Evolutionary conservation across 1,284 basidiomycete genomes (phyloP), one percentile per base, ranked within the genome.

Genomic region (Wolfiporia cocos): DNA sequence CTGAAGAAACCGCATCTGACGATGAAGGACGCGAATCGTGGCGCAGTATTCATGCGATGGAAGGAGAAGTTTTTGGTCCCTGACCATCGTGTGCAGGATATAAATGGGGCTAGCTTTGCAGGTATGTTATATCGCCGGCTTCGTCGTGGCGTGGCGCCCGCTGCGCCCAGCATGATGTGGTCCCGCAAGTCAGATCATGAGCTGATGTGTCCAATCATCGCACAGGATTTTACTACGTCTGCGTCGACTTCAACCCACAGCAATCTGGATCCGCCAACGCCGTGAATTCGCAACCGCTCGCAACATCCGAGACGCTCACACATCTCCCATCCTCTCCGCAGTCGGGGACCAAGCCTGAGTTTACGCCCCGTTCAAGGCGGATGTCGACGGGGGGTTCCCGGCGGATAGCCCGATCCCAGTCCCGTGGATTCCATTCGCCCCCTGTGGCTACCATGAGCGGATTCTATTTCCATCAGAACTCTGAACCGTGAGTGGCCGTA

Each of bases 31-130:
- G 71, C 78, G 20, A 81, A 84, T 55, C 74, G 81, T 33, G 81
- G 82, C 4, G 82, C 81, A 17, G 79, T 88, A 20, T 98, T 97
- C 61, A 92, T 98, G 86, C 74, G 94, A 46, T 96, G 93, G 88
- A 98, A 98, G 67, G 94, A 98, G 66, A 77, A 85, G 55, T 97
- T 97, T 64, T 69, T 98, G 45, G 91, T 97, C 11, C 94, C 94
- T 7, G 90, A 95, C 62, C 91, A 95, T 64, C 78, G 84, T 45
- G 91, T 95, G 35, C 81, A 90, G 58, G 92, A 95, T 64, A 96
- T 98, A 62, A 92, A 81, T 55, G 94, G 94, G 22, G 94, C 94
- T 4, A 92, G 88, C 59, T 98, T 95, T 67, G 93, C 92, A 49
- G 92, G 92, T 90, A 42, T 49, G 58, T 54, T 42, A 3, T 38